Base-by-base conservation (phyloP, 495 filamentous ascomycete species). In the Aspergillus haitiensis region DNA sequence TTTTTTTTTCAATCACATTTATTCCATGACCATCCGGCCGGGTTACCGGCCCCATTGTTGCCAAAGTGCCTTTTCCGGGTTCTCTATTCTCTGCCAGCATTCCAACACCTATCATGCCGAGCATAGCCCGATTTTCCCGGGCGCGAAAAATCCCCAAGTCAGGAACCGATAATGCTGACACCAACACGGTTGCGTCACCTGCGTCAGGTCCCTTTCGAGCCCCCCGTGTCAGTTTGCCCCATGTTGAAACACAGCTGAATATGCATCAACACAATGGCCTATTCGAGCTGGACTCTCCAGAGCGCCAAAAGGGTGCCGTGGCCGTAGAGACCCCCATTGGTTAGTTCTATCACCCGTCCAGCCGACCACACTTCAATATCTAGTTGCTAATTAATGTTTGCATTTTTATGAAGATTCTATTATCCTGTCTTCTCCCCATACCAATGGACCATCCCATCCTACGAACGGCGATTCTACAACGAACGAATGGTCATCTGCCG, bases 401-500 rank as follows among this genome's bases (percentile, higher is more conserved):
- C 52, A 58, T 58, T 21, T 33, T 56, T 10, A 12, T 36, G 59
- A 52, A 70, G 76, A 79, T 50, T 50, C 66, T 45, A 51, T 60
- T 40, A 36, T 32, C 36, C 61, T 63, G 31, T 40, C 62, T 40
- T 55, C 67, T 5, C 61, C 55, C 32, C 33, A 59, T 47, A 59
- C 64, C 45, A 63, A 68, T 33, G 67, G 62, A 32, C 64, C 69
- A 33, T 42, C 64, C 10, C 64, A 69, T 11, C 52, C 60, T n/a
- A 69, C 67, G 15, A 69, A 70, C 61, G 59, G 61, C 45, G 79
- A 76, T 51, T 52, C 70, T 5, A 56, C 74, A 6, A 67, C 69
- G 11, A 59, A 58, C 18, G 85, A 81, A 72, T 93, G 89, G 90
- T 89, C 88, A 61, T 80, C 84, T 9, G 87, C 89, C 0, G 83